These are phyloP conservation scores for Epithele typhae DNA, from an alignment of 768 basidiomycete species.

Conservation along the genomic window DNA sequence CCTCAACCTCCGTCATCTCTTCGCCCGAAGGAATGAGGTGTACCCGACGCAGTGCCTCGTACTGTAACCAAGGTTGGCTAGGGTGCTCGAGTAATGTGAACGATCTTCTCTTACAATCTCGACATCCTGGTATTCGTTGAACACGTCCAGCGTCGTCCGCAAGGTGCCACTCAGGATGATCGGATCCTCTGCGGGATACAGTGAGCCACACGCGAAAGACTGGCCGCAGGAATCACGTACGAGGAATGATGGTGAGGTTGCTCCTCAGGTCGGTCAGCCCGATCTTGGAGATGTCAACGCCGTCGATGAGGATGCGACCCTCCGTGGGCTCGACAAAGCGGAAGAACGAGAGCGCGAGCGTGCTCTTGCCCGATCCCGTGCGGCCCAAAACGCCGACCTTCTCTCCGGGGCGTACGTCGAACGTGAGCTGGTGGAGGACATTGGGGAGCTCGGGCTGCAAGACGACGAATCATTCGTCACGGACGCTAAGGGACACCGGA, in stretches of 20 bases:
- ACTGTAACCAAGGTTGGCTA: slow-evolving; percentile 38
- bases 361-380: slow-evolving; percentile 71
- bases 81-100: neutral
- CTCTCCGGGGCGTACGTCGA: slow-evolving; percentile 68
- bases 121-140: slow-evolving; percentile 78
- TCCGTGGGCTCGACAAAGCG: slow-evolving; percentile 83
- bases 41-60: slow-evolving; percentile 78
- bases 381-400: slow-evolving; percentile 77
- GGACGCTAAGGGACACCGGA: slow-evolving; percentile 7
- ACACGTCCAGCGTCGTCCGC: slow-evolving; percentile 79
- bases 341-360: slow-evolving; percentile 82
- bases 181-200: slow-evolving; percentile 65
- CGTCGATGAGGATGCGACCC: slow-evolving; percentile 73
- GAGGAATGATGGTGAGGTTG: slow-evolving; percentile 71
- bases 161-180: slow-evolving; percentile 82
- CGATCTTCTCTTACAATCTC: slow-evolving; percentile 74
- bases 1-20: slow-evolving; percentile 36
- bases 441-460: slow-evolving; percentile 78
- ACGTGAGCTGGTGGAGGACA: slow-evolving; percentile 77
- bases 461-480: neutral
- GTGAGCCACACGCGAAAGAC: too few relatives aligned
- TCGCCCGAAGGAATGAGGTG: slow-evolving; percentile 67
- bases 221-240: slow-evolving; percentile 30
- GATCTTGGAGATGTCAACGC: slow-evolving; percentile 71
- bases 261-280: slow-evolving; percentile 81